phyloP scores from a whole-genome alignment of 352 stramenopile species.

The Pythium chondricola region DNA sequence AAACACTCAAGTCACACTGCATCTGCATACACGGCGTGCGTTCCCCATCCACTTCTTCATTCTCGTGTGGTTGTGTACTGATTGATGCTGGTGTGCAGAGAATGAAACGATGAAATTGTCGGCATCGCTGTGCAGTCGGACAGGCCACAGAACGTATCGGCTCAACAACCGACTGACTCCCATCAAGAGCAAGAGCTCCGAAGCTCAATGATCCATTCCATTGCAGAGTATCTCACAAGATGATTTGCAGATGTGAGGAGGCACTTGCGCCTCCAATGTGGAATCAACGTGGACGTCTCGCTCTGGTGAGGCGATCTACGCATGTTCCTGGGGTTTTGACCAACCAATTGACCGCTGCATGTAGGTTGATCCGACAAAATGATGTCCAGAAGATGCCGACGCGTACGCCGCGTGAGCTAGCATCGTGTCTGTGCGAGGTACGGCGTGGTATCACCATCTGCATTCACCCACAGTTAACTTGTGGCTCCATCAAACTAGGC shows the following conservation, averaged over 20 bases:
- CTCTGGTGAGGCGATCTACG: slow-evolving; percentile 18
- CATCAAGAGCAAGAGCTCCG: slow-evolving; percentile 25
- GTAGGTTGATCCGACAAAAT: slow-evolving; percentile 39
- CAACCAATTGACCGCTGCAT: too few species aligned
- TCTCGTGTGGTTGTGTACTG: not conserved
- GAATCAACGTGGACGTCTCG: slow-evolving; percentile 38
- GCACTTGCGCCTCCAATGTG: slow-evolving; percentile 26
- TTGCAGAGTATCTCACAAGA: too few species aligned
- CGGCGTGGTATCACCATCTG: too few species aligned
- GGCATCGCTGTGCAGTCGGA: slow-evolving; percentile 22
- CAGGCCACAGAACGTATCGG: slow-evolving; percentile 25
- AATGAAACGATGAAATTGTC: slow-evolving; percentile 18
- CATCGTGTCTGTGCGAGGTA: slow-evolving; percentile 33
- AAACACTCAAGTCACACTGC: slow-evolving; percentile 23
- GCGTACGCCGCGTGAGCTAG: slow-evolving; percentile 22
- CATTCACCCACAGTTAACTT: too few species aligned
- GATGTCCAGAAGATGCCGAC: slow-evolving; percentile 32
- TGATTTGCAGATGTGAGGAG: slow-evolving; percentile 29
- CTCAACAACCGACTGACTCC: slow-evolving; percentile 31
- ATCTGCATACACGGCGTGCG: slow-evolving; percentile 21
- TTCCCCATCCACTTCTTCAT: not conserved
- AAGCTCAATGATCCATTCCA: not conserved
- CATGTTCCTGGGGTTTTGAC: not conserved
- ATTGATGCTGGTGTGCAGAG: slow-evolving; percentile 11
- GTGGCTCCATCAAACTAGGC: too few species aligned